Evolutionary conservation across 1,284 basidiomycete genomes (phyloP).

Genomic region (Ustilago loliicola): DNA sequence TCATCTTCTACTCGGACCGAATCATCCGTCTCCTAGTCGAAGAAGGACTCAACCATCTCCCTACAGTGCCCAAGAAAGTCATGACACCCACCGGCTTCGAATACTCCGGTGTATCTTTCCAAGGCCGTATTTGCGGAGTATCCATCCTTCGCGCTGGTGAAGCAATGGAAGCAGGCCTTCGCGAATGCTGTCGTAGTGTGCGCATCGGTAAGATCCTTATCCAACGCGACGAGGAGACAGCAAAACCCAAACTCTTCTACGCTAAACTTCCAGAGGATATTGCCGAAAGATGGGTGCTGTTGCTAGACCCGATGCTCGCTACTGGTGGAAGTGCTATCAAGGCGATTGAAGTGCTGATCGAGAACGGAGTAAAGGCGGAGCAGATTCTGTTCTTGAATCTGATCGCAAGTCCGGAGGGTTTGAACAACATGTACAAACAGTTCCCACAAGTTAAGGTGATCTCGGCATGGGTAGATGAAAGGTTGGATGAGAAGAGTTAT

Average conservation of each 20-base stretch:
- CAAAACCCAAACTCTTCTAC: slow-evolving; percentile 72
- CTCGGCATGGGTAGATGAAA: slow-evolving; percentile 94
- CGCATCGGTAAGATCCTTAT: slow-evolving; percentile 72
- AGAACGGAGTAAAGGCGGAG: slow-evolving; percentile 82
- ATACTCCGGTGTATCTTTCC: slow-evolving; percentile 72
- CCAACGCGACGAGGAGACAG: slow-evolving; percentile 67
- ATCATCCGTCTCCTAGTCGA: slow-evolving; percentile 77
- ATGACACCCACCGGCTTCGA: slow-evolving; percentile 76
- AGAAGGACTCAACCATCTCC: slow-evolving; percentile 91
- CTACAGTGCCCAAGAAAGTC: slow-evolving; percentile 71
- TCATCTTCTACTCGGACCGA: slow-evolving; percentile 90
- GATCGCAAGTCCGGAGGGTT: slow-evolving; percentile 91
- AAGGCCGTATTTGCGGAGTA: slow-evolving; percentile 66
- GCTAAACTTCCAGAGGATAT: slow-evolving; percentile 93
- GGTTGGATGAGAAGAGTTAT: slow-evolving; percentile 81
- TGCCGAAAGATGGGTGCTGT: slow-evolving; percentile 87
- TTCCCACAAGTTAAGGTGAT: slow-evolving; percentile 88
- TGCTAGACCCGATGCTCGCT: slow-evolving; percentile 96
- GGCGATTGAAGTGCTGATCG: slow-evolving; percentile 91
- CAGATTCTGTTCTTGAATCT: slow-evolving; percentile 96
- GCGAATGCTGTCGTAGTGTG: slow-evolving; percentile 82
- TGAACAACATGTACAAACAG: slow-evolving; percentile 82
- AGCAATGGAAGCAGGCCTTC: slow-evolving; percentile 77
- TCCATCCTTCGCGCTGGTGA: slow-evolving; percentile 72
- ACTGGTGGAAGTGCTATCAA: slow-evolving; percentile 98